phyloP scores from a whole-genome alignment of 306 rosid genomes.

The Corylus avellana region DNA sequence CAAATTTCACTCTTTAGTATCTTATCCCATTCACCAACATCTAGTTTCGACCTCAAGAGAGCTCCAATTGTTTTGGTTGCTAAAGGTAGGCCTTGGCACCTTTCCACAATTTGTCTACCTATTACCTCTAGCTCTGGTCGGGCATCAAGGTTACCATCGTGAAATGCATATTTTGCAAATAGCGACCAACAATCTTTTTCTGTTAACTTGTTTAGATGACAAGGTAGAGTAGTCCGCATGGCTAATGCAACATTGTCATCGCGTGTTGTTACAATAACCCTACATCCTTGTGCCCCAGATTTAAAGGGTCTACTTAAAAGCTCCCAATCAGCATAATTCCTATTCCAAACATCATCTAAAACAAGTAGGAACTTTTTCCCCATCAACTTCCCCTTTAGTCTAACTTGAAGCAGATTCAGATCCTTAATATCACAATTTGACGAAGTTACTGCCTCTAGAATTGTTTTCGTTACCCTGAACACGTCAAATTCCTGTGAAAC shows the following conservation, averaged over 20 bases:
- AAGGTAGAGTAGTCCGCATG: neutral
- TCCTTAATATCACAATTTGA: neutral
- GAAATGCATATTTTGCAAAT: constrained; percentile 22
- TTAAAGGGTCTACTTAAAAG: neutral
- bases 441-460: constrained; percentile 4
- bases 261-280: constrained; percentile 28
- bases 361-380: constrained; percentile 24
- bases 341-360: constrained; percentile 38
- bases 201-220: constrained; percentile 1
- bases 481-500: constrained; percentile 15
- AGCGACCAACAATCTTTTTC: constrained; percentile 26
- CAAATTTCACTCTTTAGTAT: constrained; percentile 14
- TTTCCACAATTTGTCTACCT: constrained; percentile 21
- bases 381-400: neutral
- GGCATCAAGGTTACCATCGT: neutral
- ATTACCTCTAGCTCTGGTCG: constrained; percentile 2
- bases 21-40: constrained; percentile 8
- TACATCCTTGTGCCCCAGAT: constrained; percentile 9
- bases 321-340: constrained; percentile 10
- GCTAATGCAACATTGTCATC: constrained; percentile 2
- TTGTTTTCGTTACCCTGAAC: neutral
- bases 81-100: constrained; percentile 28
- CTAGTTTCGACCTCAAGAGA: constrained; percentile 9
- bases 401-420: neutral
- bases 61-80: constrained; percentile 30